Conservation (phyloP, 768 basidiomycete species). For the Leccinum boreale region DNA sequence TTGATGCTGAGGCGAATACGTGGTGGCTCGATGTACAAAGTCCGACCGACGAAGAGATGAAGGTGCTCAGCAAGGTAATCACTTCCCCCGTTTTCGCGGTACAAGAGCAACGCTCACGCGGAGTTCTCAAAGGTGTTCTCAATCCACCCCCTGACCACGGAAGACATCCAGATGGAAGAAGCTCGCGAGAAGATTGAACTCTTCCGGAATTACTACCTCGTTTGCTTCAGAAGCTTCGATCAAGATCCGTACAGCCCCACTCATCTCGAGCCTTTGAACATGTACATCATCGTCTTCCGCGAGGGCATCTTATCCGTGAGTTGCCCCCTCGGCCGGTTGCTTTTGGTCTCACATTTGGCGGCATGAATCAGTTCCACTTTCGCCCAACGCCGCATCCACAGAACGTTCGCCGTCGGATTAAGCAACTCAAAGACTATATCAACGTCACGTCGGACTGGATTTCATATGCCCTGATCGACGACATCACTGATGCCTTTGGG, state of each 20-base stretch:
- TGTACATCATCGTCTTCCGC: conserved; percentile 99
- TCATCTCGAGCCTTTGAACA: conserved; percentile 95
- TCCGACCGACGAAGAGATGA: conserved; percentile 99
- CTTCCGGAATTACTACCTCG: conserved; percentile 97
- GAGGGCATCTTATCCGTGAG: conserved; percentile 92
- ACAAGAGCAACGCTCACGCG: not conserved
- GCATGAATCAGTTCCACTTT: conserved; percentile 82
- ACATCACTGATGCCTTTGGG: conserved; percentile 99
- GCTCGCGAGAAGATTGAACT: conserved; percentile 99
- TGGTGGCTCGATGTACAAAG: conserved; percentile 97
- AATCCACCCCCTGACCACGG: conserved; percentile 97
- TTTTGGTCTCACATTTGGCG: not conserved
- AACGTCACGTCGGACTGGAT: conserved; percentile 99
- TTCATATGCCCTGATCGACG: conserved; percentile 98
- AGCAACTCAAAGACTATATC: conserved; percentile 99
- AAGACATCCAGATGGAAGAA: conserved; percentile 99
- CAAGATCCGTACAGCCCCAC: conserved; percentile 98
- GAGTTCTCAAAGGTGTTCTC: conserved; percentile 70
- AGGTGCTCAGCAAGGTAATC: conserved; percentile 84
- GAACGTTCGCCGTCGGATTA: conserved; percentile 96
- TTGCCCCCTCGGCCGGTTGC: conserved; percentile 9
- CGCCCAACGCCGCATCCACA: conserved; percentile 96
- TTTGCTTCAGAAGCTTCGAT: conserved; percentile 98
- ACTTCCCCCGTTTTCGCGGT: not conserved
- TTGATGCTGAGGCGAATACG: conserved; percentile 68